Percentiles rank a stretch among this genome's conserved stretches.
Evolutionary conservation across 140 eudicot genomes (phyloP).

Genomic region (Bidens hawaiensis): DNA sequence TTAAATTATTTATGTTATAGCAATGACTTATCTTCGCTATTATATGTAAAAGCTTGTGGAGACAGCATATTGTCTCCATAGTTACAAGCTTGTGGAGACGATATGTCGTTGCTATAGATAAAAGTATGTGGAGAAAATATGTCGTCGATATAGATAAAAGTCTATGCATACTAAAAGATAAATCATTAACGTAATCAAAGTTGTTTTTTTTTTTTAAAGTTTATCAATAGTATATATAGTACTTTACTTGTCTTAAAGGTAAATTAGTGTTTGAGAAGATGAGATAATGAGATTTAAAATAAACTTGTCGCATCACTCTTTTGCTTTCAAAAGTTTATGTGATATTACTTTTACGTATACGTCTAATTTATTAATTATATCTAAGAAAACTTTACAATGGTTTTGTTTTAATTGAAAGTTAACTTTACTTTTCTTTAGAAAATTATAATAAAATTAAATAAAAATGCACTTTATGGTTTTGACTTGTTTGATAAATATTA

Average conservation of each 20-base stretch:
- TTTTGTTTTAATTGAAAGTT: not conserved
- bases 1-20: not conserved
- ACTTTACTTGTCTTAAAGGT: not conserved
- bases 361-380: not conserved
- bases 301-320: conserved; percentile 20
- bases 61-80: too few species aligned
- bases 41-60: too few species aligned
- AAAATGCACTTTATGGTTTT: too few species aligned
- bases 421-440: not conserved
- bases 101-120: too few species aligned
- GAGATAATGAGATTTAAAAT: conserved; percentile 6
- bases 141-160: too few species aligned
- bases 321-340: conserved; percentile 10
- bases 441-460: too few species aligned
- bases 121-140: not conserved
- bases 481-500: too few species aligned
- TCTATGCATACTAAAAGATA: not conserved
- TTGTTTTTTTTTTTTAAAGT: not conserved
- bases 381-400: not conserved
- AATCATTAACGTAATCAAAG: not conserved
- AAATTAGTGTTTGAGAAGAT: conserved; percentile 13
- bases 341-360: conserved; percentile 22
- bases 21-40: too few species aligned
- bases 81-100: too few species aligned
- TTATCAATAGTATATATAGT: too few species aligned